phyloP scores from a whole-genome alignment of 176 grass and related monocot genomes.

The Saccharum officinarum region DNA sequence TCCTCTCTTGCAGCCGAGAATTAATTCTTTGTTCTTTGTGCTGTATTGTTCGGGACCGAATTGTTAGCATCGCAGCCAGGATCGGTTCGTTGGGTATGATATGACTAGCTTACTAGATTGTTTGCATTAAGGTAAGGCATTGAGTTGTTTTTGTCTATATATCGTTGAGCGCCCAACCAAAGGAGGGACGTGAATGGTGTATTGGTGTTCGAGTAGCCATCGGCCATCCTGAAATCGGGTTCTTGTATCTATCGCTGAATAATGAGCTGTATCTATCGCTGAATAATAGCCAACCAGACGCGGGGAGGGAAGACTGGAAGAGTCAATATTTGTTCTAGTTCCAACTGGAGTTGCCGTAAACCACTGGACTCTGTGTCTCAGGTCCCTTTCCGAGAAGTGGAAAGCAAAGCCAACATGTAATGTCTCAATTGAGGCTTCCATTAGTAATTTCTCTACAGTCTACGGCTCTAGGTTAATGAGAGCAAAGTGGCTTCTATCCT shows the following conservation, averaged over 20 bases:
- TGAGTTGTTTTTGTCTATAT: not conserved
- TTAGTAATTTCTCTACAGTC: slow-evolving; percentile 11
- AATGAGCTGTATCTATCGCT: not conserved
- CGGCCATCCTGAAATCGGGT: not conserved
- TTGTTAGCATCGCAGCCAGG: not conserved
- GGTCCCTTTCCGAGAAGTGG: not conserved
- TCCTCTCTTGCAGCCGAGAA: not conserved
- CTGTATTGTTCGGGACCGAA: not conserved
- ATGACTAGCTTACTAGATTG: not conserved
- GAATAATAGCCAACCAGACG: not conserved
- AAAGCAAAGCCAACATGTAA: not conserved
- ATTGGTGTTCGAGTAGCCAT: not conserved
- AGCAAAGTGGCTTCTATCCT: slow-evolving; percentile 20
- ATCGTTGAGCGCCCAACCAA: not conserved
- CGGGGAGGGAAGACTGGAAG: not conserved
- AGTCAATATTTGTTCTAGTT: not conserved
- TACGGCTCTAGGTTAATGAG: slow-evolving; percentile 12
- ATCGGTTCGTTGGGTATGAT: not conserved
- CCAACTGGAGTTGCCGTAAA: not conserved
- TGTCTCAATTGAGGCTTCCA: not conserved
- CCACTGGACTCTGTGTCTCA: not conserved
- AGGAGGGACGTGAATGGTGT: not conserved
- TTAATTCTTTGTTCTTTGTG: not conserved
- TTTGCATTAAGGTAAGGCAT: not conserved
- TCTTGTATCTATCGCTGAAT: not conserved